Evolutionary conservation across 768 basidiomycete genomes (phyloP).

Genomic region (Inosperma sp.): DNA sequence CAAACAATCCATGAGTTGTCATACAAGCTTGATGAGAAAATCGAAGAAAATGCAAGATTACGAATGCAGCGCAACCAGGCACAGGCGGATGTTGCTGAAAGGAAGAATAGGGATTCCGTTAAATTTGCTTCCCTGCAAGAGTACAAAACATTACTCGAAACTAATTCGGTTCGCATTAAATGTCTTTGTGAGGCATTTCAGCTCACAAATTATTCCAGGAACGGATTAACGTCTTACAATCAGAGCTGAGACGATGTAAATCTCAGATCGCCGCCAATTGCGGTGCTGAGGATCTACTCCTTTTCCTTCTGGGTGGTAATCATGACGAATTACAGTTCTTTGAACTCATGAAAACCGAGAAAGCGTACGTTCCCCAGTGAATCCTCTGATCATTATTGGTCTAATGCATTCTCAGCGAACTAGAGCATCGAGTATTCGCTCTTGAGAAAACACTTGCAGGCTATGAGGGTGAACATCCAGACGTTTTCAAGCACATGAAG

Average conservation of each 20-base stretch:
- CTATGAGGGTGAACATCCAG: conserved; percentile 47
- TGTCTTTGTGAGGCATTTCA: not conserved
- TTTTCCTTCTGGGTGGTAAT: conserved; percentile 59
- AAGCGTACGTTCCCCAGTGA: conserved; percentile 42
- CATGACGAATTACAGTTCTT: conserved; percentile 50
- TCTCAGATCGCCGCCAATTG: conserved; percentile 70
- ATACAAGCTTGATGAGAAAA: conserved; percentile 47
- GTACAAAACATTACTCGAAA: conserved; percentile 58
- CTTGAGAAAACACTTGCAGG: conserved; percentile 50
- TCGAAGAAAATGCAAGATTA: conserved; percentile 65
- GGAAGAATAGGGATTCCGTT: conserved; percentile 56
- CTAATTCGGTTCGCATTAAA: conserved; percentile 45
- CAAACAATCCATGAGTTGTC: conserved; percentile 62
- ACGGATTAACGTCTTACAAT: conserved; percentile 64
- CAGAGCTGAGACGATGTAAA: conserved; percentile 70
- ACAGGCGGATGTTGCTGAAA: conserved; percentile 60
- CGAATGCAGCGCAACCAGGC: conserved; percentile 70
- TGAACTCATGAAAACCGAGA: conserved; percentile 46
- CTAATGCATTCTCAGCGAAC: conserved; percentile 37
- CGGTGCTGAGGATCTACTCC: conserved; percentile 66
- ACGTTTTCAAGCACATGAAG: conserved; percentile 46
- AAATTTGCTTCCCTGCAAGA: conserved; percentile 60
- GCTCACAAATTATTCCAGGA: conserved; percentile 41
- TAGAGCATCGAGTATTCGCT: conserved; percentile 46
- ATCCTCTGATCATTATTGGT: conserved; percentile 6